Conservation (phyloP, 1,139 yeast species). For the Pichia kudriavzevii region DNA sequence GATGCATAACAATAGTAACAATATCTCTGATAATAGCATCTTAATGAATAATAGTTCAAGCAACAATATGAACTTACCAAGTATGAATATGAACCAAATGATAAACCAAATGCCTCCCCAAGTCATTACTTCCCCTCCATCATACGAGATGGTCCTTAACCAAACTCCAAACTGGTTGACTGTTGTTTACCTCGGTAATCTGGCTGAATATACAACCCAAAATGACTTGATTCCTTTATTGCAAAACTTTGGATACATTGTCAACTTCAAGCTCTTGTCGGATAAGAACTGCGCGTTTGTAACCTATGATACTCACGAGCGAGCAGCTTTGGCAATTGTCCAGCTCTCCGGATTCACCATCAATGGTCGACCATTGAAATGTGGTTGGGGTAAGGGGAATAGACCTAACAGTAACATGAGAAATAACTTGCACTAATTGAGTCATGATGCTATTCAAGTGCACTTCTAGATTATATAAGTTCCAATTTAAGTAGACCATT, state of each 20-base stretch:
- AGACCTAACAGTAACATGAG: slow-evolving; percentile 9
- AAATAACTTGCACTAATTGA: too few relatives aligned
- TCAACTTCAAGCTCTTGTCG: slow-evolving; percentile 73
- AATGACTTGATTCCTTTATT: slow-evolving; percentile 68
- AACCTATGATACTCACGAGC: slow-evolving; percentile 76
- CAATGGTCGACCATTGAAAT: slow-evolving; percentile 72
- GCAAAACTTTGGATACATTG: slow-evolving; percentile 74
- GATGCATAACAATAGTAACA: slow-evolving; percentile 14
- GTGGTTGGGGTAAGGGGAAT: slow-evolving; percentile 70
- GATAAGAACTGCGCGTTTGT: slow-evolving; percentile 84
- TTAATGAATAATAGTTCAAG: slow-evolving; percentile 2
- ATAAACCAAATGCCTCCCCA: too few relatives aligned
- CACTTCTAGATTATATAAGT: too few relatives aligned
- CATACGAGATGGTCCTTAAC: slow-evolving; percentile 60
- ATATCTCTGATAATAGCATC: slow-evolving; percentile 11
- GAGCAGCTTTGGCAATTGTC: slow-evolving; percentile 83
- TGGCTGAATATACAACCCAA: slow-evolving; percentile 70
- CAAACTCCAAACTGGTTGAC: slow-evolving; percentile 81
- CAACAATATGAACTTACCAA: background rate
- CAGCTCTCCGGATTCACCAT: slow-evolving; percentile 69
- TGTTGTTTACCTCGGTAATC: slow-evolving; percentile 83
- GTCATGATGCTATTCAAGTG: too few relatives aligned
- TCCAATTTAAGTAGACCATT: too few relatives aligned
- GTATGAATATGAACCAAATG: slow-evolving; percentile 11
- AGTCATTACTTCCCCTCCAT: too few relatives aligned